Percentiles rank a stretch among this genome's conserved stretches.
phyloP scores from a whole-genome alignment of 305 asterid genomes.

The Caryopteris hybrid region DNA sequence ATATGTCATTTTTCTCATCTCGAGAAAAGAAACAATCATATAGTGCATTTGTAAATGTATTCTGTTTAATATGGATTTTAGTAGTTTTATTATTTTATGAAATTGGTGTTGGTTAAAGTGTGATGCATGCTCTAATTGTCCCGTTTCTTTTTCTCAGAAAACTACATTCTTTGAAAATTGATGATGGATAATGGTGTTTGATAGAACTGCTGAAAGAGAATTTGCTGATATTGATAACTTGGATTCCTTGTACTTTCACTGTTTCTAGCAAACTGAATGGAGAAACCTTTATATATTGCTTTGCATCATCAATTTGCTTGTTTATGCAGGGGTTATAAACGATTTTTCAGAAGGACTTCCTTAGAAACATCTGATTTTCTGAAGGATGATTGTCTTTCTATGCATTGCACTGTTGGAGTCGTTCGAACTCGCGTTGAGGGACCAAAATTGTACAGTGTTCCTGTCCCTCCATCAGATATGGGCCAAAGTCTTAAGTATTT shows the following conservation, averaged over 20 bases:
- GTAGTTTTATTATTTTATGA: not conserved
- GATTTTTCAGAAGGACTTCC: slow-evolving; percentile 68
- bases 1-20: not conserved
- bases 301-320: slow-evolving; percentile 16
- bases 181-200: not conserved
- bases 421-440: slow-evolving; percentile 88
- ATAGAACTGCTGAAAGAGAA: not conserved
- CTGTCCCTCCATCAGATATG: slow-evolving; percentile 77
- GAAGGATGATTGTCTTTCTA: slow-evolving; percentile 80
- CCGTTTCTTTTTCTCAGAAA: not conserved
- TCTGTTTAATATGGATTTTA: not conserved
- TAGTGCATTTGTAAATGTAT: not conserved
- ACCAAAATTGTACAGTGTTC: slow-evolving; percentile 51
- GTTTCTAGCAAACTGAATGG: not conserved
- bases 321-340: slow-evolving; percentile 84
- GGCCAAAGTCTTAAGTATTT: slow-evolving; percentile 66
- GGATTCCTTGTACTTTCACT: not conserved
- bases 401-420: slow-evolving; percentile 94
- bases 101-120: not conserved
- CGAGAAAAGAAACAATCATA: not conserved
- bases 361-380: slow-evolving; percentile 86
- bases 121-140: not conserved
- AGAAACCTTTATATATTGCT: not conserved
- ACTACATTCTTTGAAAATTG: not conserved
- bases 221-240: not conserved